Evolutionary conservation across 2,329 filamentous ascomycete genomes (phyloP).

Genomic region (Aspergillus felis): DNA sequence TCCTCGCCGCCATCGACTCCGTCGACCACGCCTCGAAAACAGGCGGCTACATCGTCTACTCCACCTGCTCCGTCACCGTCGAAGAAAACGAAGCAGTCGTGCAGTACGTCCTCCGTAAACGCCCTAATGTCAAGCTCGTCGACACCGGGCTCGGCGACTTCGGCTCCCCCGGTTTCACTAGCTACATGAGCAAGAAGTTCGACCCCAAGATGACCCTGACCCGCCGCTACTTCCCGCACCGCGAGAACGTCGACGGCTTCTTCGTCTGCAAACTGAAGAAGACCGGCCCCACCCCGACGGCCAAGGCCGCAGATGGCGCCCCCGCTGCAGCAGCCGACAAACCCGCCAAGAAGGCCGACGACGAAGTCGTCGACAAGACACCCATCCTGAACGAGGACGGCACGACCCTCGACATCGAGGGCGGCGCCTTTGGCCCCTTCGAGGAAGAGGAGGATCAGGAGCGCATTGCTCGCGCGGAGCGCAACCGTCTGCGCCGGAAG

Average conservation of each 20-base stretch:
- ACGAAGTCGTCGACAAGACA: slow-evolving; percentile 61
- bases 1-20: slow-evolving; percentile 90
- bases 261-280: slow-evolving; percentile 98
- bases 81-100: slow-evolving; percentile 95
- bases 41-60: slow-evolving; percentile 93
- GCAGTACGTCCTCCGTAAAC: slow-evolving; percentile 84
- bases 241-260: slow-evolving; percentile 96
- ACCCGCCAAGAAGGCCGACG: slow-evolving; percentile 27
- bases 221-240: slow-evolving; percentile 81
- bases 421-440: slow-evolving; percentile 66
- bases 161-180: slow-evolving; percentile 87
- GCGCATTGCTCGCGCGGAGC: slow-evolving; percentile 69
- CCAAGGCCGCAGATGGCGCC: slow-evolving; percentile 23
- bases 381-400: slow-evolving; percentile 53
- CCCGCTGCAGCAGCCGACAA: slow-evolving; percentile 22
- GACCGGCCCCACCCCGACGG: slow-evolving; percentile 65
- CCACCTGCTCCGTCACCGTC: slow-evolving; percentile 89
- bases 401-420: slow-evolving; percentile 26
- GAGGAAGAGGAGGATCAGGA: slow-evolving; percentile 69
- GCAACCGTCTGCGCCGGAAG: slow-evolving; percentile 68
- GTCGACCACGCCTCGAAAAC: slow-evolving; percentile 89
- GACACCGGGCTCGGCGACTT: slow-evolving; percentile 81
- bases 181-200: slow-evolving; percentile 87
- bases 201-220: slow-evolving; percentile 79
- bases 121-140: slow-evolving; percentile 90